phyloP scores from a whole-genome alignment of 257 asterid species.

The Coffea eugenioides region DNA sequence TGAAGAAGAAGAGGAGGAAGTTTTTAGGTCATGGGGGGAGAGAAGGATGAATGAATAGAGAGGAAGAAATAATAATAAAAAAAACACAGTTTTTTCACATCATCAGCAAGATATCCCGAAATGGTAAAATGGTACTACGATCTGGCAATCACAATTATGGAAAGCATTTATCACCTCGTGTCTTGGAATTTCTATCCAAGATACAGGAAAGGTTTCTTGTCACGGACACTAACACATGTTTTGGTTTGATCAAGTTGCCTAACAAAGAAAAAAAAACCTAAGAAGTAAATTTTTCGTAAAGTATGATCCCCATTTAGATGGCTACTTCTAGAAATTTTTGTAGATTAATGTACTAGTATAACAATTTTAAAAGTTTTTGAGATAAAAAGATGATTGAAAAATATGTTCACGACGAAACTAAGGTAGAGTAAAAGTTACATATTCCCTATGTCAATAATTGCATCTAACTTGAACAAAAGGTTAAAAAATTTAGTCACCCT shows the following conservation, averaged over 20 bases:
- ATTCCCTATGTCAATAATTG: not conserved
- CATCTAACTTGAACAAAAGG: not conserved
- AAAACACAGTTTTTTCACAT: not conserved
- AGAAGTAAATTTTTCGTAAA: no score
- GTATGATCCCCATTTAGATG: no score
- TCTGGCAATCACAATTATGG: not conserved
- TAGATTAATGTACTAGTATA: no score
- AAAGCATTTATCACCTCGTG: not conserved
- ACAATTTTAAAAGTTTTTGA: no score
- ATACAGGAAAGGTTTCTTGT: not conserved
- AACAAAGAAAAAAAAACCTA: no score
- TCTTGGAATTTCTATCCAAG: not conserved
- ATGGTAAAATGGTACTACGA: not conserved
- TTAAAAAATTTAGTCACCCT: not conserved
- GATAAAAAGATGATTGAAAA: no score
- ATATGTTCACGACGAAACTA: no score
- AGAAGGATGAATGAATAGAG: not conserved
- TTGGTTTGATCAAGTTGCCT: not conserved
- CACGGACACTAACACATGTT: not conserved
- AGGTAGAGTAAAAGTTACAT: not conserved
- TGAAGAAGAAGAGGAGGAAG: no score
- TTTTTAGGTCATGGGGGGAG: no score
- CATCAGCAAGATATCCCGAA: not conserved
- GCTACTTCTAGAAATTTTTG: no score
- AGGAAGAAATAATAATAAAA: not conserved